A percentile compares a stretch with the other conserved stretches of the same genome.
These are phyloP conservation scores for Cynanchum wilfordii DNA, from an alignment of 257 asterid species.

Conservation along the genomic window DNA sequence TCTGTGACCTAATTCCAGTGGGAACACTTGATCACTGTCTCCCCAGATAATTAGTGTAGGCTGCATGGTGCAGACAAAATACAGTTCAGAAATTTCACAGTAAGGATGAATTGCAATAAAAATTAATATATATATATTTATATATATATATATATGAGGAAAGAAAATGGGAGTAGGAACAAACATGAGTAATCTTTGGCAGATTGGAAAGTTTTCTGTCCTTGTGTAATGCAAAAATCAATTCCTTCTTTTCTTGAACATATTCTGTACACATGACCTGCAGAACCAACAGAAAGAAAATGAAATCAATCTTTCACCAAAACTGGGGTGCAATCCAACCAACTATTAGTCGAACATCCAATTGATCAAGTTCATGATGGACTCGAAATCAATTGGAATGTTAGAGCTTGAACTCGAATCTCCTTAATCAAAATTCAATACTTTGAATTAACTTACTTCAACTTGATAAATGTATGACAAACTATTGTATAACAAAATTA, in stretches of 20 bases:
- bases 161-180: background rate
- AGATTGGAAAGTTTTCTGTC: slow-evolving; percentile 60
- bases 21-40: slow-evolving; percentile 68
- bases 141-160: background rate
- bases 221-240: slow-evolving; percentile 56
- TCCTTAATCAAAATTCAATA: background rate
- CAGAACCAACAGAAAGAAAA: slow-evolving; percentile 7
- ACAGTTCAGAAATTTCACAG: slow-evolving; percentile 10
- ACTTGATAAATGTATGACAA: background rate
- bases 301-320: slow-evolving; percentile 11
- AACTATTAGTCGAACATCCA: background rate
- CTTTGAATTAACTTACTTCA: background rate
- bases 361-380: background rate
- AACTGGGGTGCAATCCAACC: background rate
- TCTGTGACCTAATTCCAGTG: slow-evolving; percentile 67
- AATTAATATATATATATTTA: background rate
- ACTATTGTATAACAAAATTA: background rate
- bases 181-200: slow-evolving; percentile 71
- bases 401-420: background rate
- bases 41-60: slow-evolving; percentile 80
- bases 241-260: slow-evolving; percentile 63
- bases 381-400: background rate
- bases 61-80: slow-evolving; percentile 28
- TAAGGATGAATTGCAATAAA: slow-evolving; percentile 4
- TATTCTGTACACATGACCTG: slow-evolving; percentile 76